These are phyloP conservation scores for Pseudomonodictys pantanalensis DNA, from an alignment of 495 filamentous ascomycete species.

Conservation along the genomic window DNA sequence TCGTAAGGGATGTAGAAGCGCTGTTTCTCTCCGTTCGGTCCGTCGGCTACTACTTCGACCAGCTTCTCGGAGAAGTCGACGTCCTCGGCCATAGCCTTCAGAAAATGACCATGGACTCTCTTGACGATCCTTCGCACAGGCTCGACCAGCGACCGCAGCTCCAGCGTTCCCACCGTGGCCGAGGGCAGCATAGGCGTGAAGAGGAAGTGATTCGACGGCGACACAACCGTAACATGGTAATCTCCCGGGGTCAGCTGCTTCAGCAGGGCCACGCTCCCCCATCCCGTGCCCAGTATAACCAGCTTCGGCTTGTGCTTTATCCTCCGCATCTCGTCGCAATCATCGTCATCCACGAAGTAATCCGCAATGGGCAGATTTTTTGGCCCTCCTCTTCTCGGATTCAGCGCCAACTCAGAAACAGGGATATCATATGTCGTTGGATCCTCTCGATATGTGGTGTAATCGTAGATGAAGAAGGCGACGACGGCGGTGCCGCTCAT, in stretches of 20 bases:
- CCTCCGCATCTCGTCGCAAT: constrained; percentile 61
- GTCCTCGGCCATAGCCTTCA: constrained; percentile 80
- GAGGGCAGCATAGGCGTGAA: constrained; percentile 98
- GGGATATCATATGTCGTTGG: constrained; percentile 65
- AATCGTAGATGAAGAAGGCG: constrained; percentile 93
- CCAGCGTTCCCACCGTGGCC: constrained; percentile 92
- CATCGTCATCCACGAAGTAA: constrained; percentile 80
- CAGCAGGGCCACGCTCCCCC: constrained; percentile 88
- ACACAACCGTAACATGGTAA: constrained; percentile 93
- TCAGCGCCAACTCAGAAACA: constrained; percentile 77
- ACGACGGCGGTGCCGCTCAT: constrained; percentile 56
- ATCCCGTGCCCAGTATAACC: constrained; percentile 90
- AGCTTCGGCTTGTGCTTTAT: constrained; percentile 84
- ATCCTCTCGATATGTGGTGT: constrained; percentile 77
- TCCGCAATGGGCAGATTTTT: constrained; percentile 96
- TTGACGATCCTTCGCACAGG: constrained; percentile 82
- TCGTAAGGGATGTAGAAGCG: constrained; percentile 97
- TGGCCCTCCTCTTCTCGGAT: constrained; percentile 79
- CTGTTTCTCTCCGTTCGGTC: constrained; percentile 64
- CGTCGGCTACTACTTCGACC: constrained; percentile 76
- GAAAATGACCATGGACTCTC: constrained; percentile 78
- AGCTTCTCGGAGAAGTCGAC: constrained; percentile 89
- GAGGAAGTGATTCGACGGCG: constrained; percentile 91
- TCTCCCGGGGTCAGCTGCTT: constrained; percentile 87
- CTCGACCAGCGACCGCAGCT: constrained; percentile 85